phyloP scores from a whole-genome alignment of 225 moss, liverwort and hornwort genomes.

The Sphagnum tenellum region DNA sequence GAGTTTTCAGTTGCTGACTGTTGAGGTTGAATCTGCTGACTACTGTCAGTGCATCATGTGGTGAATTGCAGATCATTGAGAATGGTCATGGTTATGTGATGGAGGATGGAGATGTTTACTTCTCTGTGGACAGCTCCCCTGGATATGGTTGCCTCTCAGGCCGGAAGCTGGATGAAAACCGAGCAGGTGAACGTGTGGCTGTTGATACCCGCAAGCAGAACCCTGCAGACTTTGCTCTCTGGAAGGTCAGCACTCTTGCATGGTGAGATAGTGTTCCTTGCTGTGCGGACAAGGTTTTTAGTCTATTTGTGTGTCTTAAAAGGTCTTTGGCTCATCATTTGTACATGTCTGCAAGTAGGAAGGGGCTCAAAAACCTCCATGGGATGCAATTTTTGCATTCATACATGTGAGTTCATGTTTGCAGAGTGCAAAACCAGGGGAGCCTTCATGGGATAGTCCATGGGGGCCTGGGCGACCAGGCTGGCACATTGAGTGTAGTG shows the following conservation, averaged over 20 bases:
- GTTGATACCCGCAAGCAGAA: constrained; percentile 81
- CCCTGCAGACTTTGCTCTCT: constrained; percentile 98
- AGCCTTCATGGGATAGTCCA: constrained; percentile 94
- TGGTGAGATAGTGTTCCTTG: constrained; percentile 75
- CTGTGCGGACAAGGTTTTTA: background rate
- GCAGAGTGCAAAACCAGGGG: constrained; percentile 96
- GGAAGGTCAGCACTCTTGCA: constrained; percentile 97
- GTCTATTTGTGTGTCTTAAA: too few species aligned
- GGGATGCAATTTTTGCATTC: background rate
- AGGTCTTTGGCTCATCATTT: too few species aligned
- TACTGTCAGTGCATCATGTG: background rate
- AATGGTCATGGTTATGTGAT: constrained; percentile 83
- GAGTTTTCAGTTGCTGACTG: background rate
- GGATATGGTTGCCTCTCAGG: constrained; percentile 83
- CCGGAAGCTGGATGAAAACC: constrained; percentile 85
- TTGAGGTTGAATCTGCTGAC: background rate
- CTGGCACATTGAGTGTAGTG: constrained; percentile 99
- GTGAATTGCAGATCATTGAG: constrained; percentile 63
- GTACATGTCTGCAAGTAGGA: too few species aligned
- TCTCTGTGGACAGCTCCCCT: constrained; percentile 75
- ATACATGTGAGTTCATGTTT: constrained; percentile 5
- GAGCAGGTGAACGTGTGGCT: constrained; percentile 90
- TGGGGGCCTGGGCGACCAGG: constrained; percentile 98
- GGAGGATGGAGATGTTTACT: constrained; percentile 93
- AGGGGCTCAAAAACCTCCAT: too few species aligned